A percentile compares a stretch with the other conserved stretches of the same genome.
These are phyloP conservation scores for Silene coronaria DNA, from an alignment of 179 eudicot species.

Conservation along the genomic window DNA sequence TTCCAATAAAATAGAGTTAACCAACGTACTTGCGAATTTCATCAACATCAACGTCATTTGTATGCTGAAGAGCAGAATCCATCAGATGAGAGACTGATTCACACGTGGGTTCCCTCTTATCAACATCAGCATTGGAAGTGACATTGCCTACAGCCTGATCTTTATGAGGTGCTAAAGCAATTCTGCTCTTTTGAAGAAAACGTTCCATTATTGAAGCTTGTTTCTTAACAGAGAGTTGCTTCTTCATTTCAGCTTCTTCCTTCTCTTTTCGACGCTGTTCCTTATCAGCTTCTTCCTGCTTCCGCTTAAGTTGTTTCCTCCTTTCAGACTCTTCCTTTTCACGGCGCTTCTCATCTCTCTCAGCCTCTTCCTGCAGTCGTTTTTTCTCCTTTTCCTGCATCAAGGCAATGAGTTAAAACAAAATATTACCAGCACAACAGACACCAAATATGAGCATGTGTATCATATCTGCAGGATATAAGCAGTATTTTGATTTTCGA, in stretches of 20 bases:
- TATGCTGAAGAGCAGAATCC: conserved; percentile 59
- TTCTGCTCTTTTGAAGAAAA: conserved; percentile 62
- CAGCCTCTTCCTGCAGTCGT: conserved; percentile 74
- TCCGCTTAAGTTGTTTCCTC: conserved; percentile 56
- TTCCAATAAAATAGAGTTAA: neutral
- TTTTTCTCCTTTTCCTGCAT: conserved; percentile 80
- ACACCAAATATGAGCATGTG: neutral
- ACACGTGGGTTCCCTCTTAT: conserved; percentile 18
- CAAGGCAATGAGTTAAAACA: neutral
- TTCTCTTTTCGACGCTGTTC: conserved; percentile 71
- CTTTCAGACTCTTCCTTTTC: conserved; percentile 71
- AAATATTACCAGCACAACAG: neutral
- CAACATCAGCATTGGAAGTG: conserved; percentile 24
- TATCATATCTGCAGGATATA: neutral
- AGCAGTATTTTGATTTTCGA: neutral
- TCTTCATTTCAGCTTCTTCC: conserved; percentile 81
- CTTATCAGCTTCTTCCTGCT: conserved; percentile 87
- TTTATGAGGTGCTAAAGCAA: conserved; percentile 29
- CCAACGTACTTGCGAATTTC: conserved; percentile 55
- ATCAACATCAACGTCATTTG: conserved; percentile 34
- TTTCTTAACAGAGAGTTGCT: conserved; percentile 58
- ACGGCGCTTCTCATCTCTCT: conserved; percentile 67
- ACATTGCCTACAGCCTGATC: conserved; percentile 30
- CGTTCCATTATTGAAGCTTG: conserved; percentile 95
- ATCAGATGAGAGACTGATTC: conserved; percentile 46